Evolutionary conservation across 495 filamentous ascomycete genomes (phyloP).

Genomic region (Lineolata rhizophorae): DNA sequence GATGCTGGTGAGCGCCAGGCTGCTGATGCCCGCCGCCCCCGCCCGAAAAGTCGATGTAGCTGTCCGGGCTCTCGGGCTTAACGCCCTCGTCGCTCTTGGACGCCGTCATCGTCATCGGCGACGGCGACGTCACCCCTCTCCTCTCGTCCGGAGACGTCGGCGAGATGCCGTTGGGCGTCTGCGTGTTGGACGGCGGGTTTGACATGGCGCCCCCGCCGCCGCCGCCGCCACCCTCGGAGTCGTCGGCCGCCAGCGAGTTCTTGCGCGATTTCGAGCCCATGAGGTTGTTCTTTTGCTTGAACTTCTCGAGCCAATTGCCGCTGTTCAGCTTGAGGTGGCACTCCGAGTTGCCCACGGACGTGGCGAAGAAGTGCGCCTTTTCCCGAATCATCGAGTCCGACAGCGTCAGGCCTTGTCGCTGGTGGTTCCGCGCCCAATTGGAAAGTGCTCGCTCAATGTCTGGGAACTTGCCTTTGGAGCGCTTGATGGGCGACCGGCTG

Average conservation of each 20-base stretch:
- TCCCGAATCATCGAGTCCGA: conserved; percentile 72
- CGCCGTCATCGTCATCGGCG: conserved; percentile 43
- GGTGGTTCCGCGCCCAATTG: conserved; percentile 64
- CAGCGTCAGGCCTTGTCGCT: conserved; percentile 51
- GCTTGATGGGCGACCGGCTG: conserved; percentile 70
- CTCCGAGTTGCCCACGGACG: conserved; percentile 50
- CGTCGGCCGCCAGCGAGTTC: conserved; percentile 29
- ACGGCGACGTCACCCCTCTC: conserved; percentile 35
- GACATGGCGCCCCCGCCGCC: conserved; percentile 5
- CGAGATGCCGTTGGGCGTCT: conserved; percentile 51
- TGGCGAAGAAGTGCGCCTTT: conserved; percentile 72
- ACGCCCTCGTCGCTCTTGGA: conserved; percentile 45
- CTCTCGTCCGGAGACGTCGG: conserved; percentile 41
- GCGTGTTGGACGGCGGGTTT: conserved; percentile 21
- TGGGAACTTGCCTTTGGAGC: conserved; percentile 73
- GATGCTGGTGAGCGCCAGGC: too few relatives aligned
- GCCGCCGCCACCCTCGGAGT: conserved; percentile 10
- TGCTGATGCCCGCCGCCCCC: too few relatives aligned
- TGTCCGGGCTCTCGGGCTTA: conserved; percentile 27
- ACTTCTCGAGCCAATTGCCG: conserved; percentile 77
- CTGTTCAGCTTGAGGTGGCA: conserved; percentile 55
- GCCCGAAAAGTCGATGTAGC: conserved; percentile 27
- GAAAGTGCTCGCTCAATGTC: conserved; percentile 90
- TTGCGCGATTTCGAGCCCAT: conserved; percentile 41
- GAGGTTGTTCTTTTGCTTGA: conserved; percentile 81